Base-by-base conservation (phyloP, 2,329 filamentous ascomycete genomes). In the Aspergillus pseudoglaucus region DNA sequence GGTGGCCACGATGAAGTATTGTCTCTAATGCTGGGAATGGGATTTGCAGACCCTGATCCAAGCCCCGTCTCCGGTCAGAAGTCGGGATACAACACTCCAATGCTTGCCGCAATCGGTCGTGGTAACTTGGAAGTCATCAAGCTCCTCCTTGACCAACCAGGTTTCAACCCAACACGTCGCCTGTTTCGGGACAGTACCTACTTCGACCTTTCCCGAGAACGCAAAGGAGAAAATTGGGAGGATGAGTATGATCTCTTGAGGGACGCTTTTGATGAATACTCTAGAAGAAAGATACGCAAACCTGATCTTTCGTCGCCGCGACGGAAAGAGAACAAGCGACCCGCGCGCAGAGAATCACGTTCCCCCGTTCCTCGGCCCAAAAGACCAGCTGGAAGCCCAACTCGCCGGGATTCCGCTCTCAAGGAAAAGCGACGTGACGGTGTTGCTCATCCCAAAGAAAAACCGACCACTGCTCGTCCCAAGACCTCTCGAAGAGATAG, bases 91-190 rank as follows among this genome's bases (percentile, higher is more conserved):
- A 86, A 90, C 45, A 97, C 91, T 1, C 93, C 93, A 1, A 94
- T 98, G 76, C 79, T 96, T 33, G 90, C 90, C 49, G 90, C 93
- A 1, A 96, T 98, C 55, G 91, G 93, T 14, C 86, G 91, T 57
- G 82, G 81, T 4, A 93, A 95, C 59, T 79, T 93, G 44, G 87
- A 88, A 56, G 88, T 96, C 48, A 82, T 98, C 40, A 81, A 86
- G 48, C 73, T 95, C 9, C 77, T 96, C 6, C 74, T 95, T 6
- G 83, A 84, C 50, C 88, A 93, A 59, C 79, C 80, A 42, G 76
- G 78, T 22, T 96, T 97, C 63, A 85, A 98, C 59, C 90, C 93
- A 0, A 89, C 88, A 1, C 82, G 85, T 48, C 76, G 74, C 25
- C 79, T 84, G 22, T 84, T 83, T 56, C 83, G 84, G 56, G 88